Evolutionary conservation across 1,139 yeast genomes (phyloP), one percentile per base, ranked within the genome.

Genomic region (Geotrichum australiense): DNA sequence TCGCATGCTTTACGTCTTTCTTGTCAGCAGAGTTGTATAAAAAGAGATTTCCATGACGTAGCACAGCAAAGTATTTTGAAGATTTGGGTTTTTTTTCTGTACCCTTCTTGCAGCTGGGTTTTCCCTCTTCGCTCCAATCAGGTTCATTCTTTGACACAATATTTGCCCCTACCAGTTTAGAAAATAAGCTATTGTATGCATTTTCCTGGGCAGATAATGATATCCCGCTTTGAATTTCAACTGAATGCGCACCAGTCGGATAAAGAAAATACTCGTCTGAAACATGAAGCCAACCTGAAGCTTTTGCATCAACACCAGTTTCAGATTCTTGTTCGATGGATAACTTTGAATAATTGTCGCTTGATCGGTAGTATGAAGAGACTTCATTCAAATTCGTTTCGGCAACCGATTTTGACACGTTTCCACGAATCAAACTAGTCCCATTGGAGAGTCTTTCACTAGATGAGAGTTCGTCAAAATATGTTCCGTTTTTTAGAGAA

Each of bases 241-340:
- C 21, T 6, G 22, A 8, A 24, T 51, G 50, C 10, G 57, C 46
- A 5, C 62, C 61, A 2, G 55, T 50, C 5, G 64, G 67, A 54
- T 73, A 68, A 43, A 64, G 66, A 47, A 74, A 74, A 52, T 81
- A 85, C 52, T 83, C 91, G 47, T 77, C 78, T 0, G 96, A 84
- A 7, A 87, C 86, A 2, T 82, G 76, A 4, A 89, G 63, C 94
- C 95, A 86, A 2, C 95, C 96, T 8, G 76, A 63, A 55, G 74
- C 78, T 52, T 69, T 73, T 0, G 86, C 73, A 27, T 78, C 76
- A 5, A 82, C 74, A 2, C 93, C 94, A 1, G 75, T 62, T 21
- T 70, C 69, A 32, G 65, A 63, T 14, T 63, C 62, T 51, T 83
- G 89, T 47, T 80, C 80, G 10, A 49, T 27, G 15, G 41, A 44